Evolutionary conservation across 2,329 filamentous ascomycete species (phyloP), one percentile per base, ranked within the genome.

Genomic region (Aspergillus pseudotamarii): DNA sequence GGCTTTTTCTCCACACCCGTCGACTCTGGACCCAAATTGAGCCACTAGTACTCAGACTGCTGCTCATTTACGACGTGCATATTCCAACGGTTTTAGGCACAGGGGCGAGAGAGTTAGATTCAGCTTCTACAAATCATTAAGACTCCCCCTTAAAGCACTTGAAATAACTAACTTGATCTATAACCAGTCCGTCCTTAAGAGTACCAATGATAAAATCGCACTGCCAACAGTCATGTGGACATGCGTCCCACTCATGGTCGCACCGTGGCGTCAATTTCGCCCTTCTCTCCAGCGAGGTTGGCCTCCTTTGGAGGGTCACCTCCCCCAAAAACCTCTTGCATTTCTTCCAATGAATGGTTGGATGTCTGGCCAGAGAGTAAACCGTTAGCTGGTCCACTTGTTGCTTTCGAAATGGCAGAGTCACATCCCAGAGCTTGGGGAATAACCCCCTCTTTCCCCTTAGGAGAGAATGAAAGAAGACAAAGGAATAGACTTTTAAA

Each of bases 261-360:
- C 14, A 55, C 51, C 8, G 51, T 55, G 50, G 58, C 57, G 32
- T 57, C 34, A 21, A 58, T 11, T 34, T 46, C 48, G 30, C 58
- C 61, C 12, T 60, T 51, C 54, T 59, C 55, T 10, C 43, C 56
- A 10, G 60, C 51, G n/a, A 63, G 56, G 32, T 56, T 54, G 10
- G 61, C 64, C 11, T 68, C 23, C 54, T 67, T 61, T 30, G 63
- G 67, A 46, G 67, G 53, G 26, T 57, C 51, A 26, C 30, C 62
- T 61, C 67, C 72, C 0, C 75, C 74, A 63, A 78, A 77, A 10
- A 78, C 71, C n/a, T 71, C 67, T 60, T 78, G 73, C 76, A 82
- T 82, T 61, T 82, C 79, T 68, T 82, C 80, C n/a, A 82, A 69
- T 1, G 79, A 79, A 62, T 78, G 79, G 32, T 77, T 76, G 36